Conservation (phyloP, 2,329 filamentous ascomycete species). For the Alternaria consortialis region DNA sequence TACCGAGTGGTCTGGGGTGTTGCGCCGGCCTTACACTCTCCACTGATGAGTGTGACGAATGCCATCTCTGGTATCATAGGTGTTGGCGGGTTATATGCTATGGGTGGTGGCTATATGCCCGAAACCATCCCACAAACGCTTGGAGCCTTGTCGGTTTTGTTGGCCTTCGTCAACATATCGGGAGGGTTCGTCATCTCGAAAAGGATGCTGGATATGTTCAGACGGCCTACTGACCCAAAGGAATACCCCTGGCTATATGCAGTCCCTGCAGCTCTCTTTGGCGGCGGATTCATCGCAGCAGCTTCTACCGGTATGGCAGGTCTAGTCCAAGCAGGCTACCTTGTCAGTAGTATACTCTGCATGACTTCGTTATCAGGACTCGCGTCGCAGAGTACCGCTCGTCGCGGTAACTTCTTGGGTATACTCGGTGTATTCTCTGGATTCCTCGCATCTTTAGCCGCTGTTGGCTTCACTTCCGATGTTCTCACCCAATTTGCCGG, state of each 20-base stretch:
- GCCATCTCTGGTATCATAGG: constrained; percentile 92
- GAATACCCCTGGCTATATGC: constrained; percentile 91
- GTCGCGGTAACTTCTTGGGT: constrained; percentile 85
- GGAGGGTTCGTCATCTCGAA: constrained; percentile 93
- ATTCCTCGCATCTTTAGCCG: constrained; percentile 81
- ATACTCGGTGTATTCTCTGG: constrained; percentile 86
- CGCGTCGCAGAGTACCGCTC: constrained; percentile 81
- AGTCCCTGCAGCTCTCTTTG: constrained; percentile 78
- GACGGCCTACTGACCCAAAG: constrained; percentile 80
- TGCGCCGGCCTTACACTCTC: constrained; percentile 81
- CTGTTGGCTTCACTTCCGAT: constrained; percentile 81
- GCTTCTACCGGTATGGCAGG: constrained; percentile 83
- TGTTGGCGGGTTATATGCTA: constrained; percentile 85
- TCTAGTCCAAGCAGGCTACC: constrained; percentile 85
- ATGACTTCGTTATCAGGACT: constrained; percentile 82
- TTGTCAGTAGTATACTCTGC: constrained; percentile 84
- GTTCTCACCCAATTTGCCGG: constrained; percentile 81
- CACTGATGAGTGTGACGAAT: constrained; percentile 92
- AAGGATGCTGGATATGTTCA: constrained; percentile 77
- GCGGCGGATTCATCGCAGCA: constrained; percentile 81
- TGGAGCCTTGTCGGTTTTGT: constrained; percentile 79
- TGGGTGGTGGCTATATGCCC: constrained; percentile 73
- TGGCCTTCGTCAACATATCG: constrained; percentile 88
- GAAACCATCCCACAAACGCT: constrained; percentile 79
- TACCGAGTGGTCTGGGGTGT: constrained; percentile 93